Base-by-base conservation (phyloP, 345 rosid genomes). In the Kernera saxatilis region DNA sequence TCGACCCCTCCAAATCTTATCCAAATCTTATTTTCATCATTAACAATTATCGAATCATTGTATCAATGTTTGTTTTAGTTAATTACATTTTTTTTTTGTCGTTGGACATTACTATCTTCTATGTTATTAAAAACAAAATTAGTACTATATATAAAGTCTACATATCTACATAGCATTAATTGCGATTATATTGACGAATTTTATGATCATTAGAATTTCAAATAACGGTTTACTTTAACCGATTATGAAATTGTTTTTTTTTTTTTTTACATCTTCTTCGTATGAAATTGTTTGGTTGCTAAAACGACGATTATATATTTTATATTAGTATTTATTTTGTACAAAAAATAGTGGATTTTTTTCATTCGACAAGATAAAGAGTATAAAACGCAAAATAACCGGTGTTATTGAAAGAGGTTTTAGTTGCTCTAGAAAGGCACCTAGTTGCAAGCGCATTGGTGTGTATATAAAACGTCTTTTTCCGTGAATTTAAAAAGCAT, bases 1-100 rank as follows among this genome's bases (percentile, higher is more conserved):
- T 58, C 27, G 78, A 58, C 73, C 78, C 78, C 78, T 74, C 72
- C 22, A 58, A 22, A 74, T 74, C 73, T 67, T 67, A 67, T 67
- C 68, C 55, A 49, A 30, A 74, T 74, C 73, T 67, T 22, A 6
- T 67, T 49, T 50, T 58, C 78, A 74, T 74, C 73, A 74, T 74
- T 67, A 67, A 58, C 18, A 58, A 18, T 29, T 12, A 74, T 67
- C 46, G 22, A 56, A 57, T 66, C 72, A 36, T 57, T 8, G 48
- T n/a, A 55, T 43, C 35, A 43, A 64, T 72, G 55, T 25, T 11
- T 54, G 40, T 43, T 44, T 33, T 50, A 29, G 64, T 72, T 72
- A 53, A 53, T 54, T 23, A 53, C 27, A 32, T 40, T 71, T 43
- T 23, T 12, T 64, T 70, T 23, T 30, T 21, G 2, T n/a, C 32